Base-by-base conservation (phyloP, 116 monocot species). In the Zostera marina region DNA sequence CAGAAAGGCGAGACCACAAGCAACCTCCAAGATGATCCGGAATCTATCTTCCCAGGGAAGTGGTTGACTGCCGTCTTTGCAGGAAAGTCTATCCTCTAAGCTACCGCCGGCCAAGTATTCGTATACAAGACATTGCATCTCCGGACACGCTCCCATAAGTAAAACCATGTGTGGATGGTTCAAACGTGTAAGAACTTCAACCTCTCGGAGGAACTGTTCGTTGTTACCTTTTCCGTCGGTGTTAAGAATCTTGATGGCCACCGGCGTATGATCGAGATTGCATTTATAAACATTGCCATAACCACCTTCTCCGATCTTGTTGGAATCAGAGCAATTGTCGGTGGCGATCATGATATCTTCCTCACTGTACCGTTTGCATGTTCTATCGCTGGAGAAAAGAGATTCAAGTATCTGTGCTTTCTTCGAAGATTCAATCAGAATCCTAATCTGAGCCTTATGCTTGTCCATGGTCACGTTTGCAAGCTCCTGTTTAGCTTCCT, bases 41-140 rank as follows among this genome's bases (percentile, higher is more conserved):
- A 96, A 80, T 3, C 96, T 65, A 11, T 74, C 61, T 25, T 58
- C 51, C 89, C 96, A 89, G 13, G 85, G 76, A 8, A 96, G 79
- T 26, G 88, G 73, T 41, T 40, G 58, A 3, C 56, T 51, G 42
- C 53, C 69, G 22, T 71, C 65, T 25, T 15, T 73, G 64, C 61
- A 25, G 61, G 80, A 78, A 22, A 96, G 65, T 20, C 65, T 70
- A 54, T 96, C 83, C 22, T 96, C 90, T 23, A 96, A 66, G 61
- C 85, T 89, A 59, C 82, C 82, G 60, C 83, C 85, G 47, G 81
- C 74, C 89, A 96, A 78, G 76, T 80, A 85, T 59, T 96, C 96
- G 38, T 89, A 96, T 13, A 96, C 72, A 23, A 96, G 75, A 41
- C 82, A 85, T 3, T 85, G 63, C 44, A 3, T 78, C 51, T 96